Base-by-base conservation (phyloP, 2,329 filamentous ascomycete species). In the Beauveria brongniartii region DNA sequence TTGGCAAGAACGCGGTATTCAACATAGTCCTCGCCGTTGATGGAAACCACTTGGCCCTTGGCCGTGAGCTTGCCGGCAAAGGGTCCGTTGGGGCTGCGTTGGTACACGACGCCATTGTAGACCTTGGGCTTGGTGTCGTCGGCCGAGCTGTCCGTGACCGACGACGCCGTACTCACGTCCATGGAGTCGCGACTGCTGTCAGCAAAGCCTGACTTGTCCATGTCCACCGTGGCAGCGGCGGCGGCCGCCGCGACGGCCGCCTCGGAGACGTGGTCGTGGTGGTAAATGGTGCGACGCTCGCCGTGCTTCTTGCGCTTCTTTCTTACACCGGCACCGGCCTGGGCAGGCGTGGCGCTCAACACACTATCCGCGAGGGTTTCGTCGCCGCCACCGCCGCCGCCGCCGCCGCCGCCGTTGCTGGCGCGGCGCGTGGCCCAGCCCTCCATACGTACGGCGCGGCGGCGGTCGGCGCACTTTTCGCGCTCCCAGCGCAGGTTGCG, bases 21-120 rank as follows among this genome's bases (percentile, higher is more conserved):
- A 30, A 88, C 83, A 63, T 84, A 88, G 64, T 87, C 85, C 68
- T 87, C 84, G 26, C 84, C 85, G 62, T 87, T 83, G 62, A 88
- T 87, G 55, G 75, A 85, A 66, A 87, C 79, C 22, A 87, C 82
- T 10, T 79, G 80, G 5, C 84, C 82, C 63, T 83, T 79, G 51
- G 82, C 84, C 37, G 85, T 83, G n/a, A 87, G 78, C 68, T 86
- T 85, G 24, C 84, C 84, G 63, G 79, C 75, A 63, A 87, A 86
- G 0, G 83, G 83, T 0, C 85, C 85, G 3, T 72, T 84, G 34
- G 77, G 70, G 71, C 84, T 86, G 57, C 83, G 79, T 70, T 85
- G 82, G 64, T 87, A 88, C 68, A 83, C 85, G 67, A 86, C 72
- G 22, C 83, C 84, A 30, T 77, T 77, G 65, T 83, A 79, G 24